Conservation (phyloP, 345 rosid genomes). For the Clarkia xantiana region DNA sequence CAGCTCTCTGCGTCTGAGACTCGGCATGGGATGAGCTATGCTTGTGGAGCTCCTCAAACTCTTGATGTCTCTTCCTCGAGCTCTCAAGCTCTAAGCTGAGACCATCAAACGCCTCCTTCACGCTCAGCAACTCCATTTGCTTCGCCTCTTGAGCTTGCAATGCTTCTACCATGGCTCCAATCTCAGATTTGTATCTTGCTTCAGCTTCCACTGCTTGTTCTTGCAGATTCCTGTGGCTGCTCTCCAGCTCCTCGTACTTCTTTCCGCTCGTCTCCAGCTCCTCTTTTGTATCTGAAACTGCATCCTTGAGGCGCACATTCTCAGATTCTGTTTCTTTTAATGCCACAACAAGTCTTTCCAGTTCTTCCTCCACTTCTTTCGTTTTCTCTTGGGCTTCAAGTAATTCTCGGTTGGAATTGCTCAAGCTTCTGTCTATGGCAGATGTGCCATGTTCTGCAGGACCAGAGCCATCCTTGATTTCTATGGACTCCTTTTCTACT, state of each 20-base stretch:
- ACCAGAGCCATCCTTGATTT: constrained; percentile 38
- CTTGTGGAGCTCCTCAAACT: constrained; percentile 72
- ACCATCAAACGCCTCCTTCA: constrained; percentile 62
- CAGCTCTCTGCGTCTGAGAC: constrained; percentile 55
- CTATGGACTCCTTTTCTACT: constrained; percentile 73
- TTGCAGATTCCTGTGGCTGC: constrained; percentile 43
- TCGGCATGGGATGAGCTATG: constrained; percentile 67
- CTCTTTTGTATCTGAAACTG: constrained; percentile 36
- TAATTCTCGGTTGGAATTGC: constrained; percentile 51
- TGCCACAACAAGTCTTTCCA: constrained; percentile 54
- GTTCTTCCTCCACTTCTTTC: constrained; percentile 62
- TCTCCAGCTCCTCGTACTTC: constrained; percentile 53
- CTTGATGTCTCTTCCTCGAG: constrained; percentile 49
- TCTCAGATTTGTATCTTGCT: constrained; percentile 42
- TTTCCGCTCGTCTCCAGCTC: constrained; percentile 44
- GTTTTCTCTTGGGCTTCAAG: constrained; percentile 74
- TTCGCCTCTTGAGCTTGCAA: constrained; percentile 55
- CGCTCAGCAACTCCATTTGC: constrained; percentile 54
- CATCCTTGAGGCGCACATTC: constrained; percentile 39
- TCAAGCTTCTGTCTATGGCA: constrained; percentile 31
- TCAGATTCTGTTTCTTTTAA: constrained; percentile 60
- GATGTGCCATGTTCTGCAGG: constrained; percentile 14
- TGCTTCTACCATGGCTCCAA: constrained; percentile 48
- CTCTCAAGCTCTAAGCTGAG: constrained; percentile 49
- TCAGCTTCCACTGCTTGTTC: constrained; percentile 53